These are phyloP conservation scores for Friedmanniomyces endolithicus DNA, from an alignment of 495 filamentous ascomycete species.

Conservation along the genomic window DNA sequence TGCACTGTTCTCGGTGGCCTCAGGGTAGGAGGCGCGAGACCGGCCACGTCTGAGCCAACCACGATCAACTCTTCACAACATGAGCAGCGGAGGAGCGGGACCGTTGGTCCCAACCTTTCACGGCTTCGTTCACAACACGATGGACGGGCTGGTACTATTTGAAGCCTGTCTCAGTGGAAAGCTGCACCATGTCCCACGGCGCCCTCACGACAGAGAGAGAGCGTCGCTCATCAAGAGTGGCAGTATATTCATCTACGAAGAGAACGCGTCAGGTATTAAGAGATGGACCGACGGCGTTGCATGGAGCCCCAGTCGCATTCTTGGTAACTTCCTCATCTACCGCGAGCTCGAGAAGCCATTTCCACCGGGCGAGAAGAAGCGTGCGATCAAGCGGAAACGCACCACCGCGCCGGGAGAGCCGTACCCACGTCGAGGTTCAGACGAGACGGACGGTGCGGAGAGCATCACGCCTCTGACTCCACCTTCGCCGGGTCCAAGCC, in stretches of 20 bases:
- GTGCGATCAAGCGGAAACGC: constrained; percentile 58
- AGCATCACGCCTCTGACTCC: constrained; percentile 17
- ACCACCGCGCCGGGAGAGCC: constrained; percentile 16
- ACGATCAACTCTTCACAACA: background rate
- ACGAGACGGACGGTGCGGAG: constrained; percentile 20
- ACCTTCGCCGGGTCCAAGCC: constrained; percentile 9
- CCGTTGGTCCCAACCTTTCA: constrained; percentile 22
- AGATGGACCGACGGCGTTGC: constrained; percentile 84
- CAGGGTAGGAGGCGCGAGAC: no score
- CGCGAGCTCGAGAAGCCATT: constrained; percentile 73
- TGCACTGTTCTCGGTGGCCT: no score
- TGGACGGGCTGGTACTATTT: constrained; percentile 65
- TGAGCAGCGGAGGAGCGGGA: constrained; percentile 17
- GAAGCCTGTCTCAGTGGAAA: constrained; percentile 58
- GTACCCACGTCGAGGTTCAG: constrained; percentile 18
- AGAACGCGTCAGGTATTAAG: constrained; percentile 78
- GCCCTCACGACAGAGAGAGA: constrained; percentile 77
- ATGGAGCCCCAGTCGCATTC: constrained; percentile 83
- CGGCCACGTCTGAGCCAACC: no score
- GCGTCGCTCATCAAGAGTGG: constrained; percentile 63
- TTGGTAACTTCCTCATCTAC: constrained; percentile 82
- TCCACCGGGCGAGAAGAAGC: constrained; percentile 78
- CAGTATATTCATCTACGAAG: constrained; percentile 80
- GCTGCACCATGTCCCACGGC: constrained; percentile 60
- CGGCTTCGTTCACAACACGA: constrained; percentile 39